Evolutionary conservation across 2,329 filamentous ascomycete genomes (phyloP).

Genomic region (Xylaria sp.): DNA sequence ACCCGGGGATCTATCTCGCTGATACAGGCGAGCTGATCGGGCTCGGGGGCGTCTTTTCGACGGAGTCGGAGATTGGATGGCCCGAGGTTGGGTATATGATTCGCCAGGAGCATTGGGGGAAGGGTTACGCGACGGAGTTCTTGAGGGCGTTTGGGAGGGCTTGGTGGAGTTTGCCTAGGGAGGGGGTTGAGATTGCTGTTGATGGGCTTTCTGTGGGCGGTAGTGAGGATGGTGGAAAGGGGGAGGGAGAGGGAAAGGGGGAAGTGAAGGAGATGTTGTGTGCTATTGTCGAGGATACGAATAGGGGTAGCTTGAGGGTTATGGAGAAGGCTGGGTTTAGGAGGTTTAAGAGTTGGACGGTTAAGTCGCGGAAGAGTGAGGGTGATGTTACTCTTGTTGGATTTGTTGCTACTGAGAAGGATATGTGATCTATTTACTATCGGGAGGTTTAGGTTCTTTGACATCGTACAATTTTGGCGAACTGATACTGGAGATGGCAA

Average conservation of each 20-base stretch:
- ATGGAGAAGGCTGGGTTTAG: conserved; percentile 31
- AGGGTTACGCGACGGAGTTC: conserved; percentile 29
- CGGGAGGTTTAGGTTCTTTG: neutral
- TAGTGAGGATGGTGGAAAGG: neutral
- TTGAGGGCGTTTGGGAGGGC: conserved; percentile 9
- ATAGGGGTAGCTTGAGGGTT: conserved; percentile 18
- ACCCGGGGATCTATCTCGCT: conserved; percentile 42
- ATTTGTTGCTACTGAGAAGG: conserved; percentile 17
- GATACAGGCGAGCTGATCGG: conserved; percentile 47
- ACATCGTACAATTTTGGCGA: neutral
- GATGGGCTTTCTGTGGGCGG: conserved; percentile 11
- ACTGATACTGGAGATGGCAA: neutral
- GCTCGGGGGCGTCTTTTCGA: conserved; percentile 42
- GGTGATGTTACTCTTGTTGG: conserved; percentile 29
- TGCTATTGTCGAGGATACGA: conserved; percentile 17
- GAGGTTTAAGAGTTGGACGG: conserved; percentile 27
- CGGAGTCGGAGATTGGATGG: conserved; percentile 14
- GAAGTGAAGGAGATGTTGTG: conserved; percentile 20
- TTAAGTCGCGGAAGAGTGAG: conserved; percentile 4
- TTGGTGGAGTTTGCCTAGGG: conserved; percentile 21
- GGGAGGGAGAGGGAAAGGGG: neutral
- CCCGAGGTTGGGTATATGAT: conserved; percentile 34
- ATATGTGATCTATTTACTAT: neutral
- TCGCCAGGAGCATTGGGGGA: conserved; percentile 22
- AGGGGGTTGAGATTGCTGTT: neutral